Conservation (phyloP, 768 basidiomycete genomes). For the Pleurotus sapidus region DNA sequence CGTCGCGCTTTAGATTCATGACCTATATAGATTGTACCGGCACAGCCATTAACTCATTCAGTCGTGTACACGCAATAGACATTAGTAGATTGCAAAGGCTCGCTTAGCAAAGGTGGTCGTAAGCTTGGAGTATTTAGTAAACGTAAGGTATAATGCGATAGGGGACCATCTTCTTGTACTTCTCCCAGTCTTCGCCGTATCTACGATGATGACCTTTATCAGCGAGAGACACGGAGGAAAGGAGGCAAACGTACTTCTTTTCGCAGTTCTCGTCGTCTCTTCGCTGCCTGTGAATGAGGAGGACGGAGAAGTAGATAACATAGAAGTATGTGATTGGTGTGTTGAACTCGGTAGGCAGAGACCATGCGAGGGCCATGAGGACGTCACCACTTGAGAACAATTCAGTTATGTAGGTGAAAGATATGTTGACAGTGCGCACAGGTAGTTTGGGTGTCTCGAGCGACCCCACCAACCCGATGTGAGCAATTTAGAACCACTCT, state of each 20-base stretch:
- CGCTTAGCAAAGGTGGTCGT: too few species aligned
- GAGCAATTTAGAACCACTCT: constrained; percentile 84
- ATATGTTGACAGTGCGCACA: constrained; percentile 36
- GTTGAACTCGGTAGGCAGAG: constrained; percentile 84
- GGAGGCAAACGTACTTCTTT: constrained; percentile 61
- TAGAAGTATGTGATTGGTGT: constrained; percentile 98
- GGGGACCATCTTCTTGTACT: constrained; percentile 83
- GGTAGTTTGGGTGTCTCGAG: constrained; percentile 90
- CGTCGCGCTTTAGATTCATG: too few species aligned
- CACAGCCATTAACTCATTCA: too few species aligned
- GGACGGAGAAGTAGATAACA: constrained; percentile 79
- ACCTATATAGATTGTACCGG: too few species aligned
- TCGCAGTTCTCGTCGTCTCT: constrained; percentile 92
- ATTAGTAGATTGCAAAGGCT: too few species aligned
- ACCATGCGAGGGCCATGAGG: constrained; percentile 92
- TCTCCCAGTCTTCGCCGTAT: constrained; percentile 93
- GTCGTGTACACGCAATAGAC: too few species aligned
- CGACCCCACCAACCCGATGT: constrained; percentile 98
- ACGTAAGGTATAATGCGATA: constrained; percentile 85
- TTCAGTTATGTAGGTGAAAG: background rate
- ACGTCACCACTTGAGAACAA: constrained; percentile 63
- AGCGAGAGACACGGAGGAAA: background rate
- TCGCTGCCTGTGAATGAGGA: constrained; percentile 86
- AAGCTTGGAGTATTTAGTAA: constrained; percentile 39
- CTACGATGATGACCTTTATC: constrained; percentile 31